Percentiles rank a stretch among this genome's conserved stretches.
Conservation (phyloP, 106 monocot genomes). For the Hemerocallis citrina region DNA sequence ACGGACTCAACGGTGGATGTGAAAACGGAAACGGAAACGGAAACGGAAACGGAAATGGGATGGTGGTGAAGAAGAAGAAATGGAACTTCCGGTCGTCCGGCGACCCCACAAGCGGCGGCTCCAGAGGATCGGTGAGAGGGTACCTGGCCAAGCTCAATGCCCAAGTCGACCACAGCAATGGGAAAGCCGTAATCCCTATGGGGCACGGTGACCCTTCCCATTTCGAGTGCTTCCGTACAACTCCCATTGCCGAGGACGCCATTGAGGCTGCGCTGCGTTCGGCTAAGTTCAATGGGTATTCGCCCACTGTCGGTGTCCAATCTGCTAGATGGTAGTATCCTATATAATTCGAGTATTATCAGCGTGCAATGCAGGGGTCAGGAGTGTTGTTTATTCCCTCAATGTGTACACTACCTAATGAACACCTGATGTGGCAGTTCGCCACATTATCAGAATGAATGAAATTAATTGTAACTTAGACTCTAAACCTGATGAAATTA, state of each 20-base stretch:
- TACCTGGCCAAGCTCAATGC: conserved; percentile 14
- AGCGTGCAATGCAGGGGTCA: too few species aligned
- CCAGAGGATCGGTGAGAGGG: conserved; percentile 1
- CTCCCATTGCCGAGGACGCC: conserved; percentile 41
- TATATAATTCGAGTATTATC: too few species aligned
- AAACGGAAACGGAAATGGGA: too few species aligned
- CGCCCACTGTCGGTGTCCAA: conserved; percentile 14
- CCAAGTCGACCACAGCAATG: conserved; percentile 8
- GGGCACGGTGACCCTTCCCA: conserved; percentile 66
- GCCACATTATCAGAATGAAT: too few species aligned
- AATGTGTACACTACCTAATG: too few species aligned
- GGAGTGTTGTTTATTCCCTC: too few species aligned
- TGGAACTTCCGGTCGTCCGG: conserved; percentile 19
- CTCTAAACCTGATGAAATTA: too few species aligned
- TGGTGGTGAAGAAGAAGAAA: neutral
- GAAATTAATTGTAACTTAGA: too few species aligned
- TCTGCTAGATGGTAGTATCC: conserved; percentile 39
- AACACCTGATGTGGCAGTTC: too few species aligned
- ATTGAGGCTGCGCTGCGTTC: conserved; percentile 35
- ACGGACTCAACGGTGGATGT: too few species aligned
- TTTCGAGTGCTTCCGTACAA: conserved; percentile 61
- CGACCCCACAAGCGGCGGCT: neutral
- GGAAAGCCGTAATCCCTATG: conserved; percentile 31
- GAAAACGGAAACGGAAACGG: too few species aligned
- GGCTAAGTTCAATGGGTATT: conserved; percentile 40